Percentiles rank a stretch among this genome's conserved stretches.
These are phyloP conservation scores for Leccinum imitatum DNA, from an alignment of 768 basidiomycete genomes.

Conservation along the genomic window DNA sequence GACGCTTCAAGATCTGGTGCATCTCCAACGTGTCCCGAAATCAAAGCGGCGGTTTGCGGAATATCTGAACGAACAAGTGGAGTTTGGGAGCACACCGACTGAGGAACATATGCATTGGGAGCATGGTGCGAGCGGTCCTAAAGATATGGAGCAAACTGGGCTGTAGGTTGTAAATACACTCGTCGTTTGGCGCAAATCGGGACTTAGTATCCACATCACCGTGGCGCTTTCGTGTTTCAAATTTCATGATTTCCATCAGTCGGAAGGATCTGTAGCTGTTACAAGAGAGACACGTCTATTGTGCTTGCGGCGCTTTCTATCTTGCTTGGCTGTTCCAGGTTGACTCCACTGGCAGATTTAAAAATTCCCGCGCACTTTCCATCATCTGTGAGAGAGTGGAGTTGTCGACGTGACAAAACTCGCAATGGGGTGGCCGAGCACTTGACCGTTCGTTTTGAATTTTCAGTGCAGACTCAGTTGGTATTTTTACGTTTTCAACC, in stretches of 20 bases:
- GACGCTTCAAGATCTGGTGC: neutral
- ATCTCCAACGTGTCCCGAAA: neutral
- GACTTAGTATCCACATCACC: no score
- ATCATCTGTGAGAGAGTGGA: neutral
- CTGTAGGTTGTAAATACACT: neutral
- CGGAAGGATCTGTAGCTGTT: neutral
- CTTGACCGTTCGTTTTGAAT: no score
- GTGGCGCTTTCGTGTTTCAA: no score
- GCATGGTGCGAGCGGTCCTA: neutral
- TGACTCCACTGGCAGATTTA: no score
- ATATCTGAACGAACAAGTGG: neutral
- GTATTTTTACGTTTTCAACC: no score
- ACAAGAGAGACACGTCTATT: neutral
- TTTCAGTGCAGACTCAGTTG: no score
- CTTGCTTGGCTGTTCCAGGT: neutral
- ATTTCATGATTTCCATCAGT: no score
- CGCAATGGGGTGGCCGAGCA: no score
- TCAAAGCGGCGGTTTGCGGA: neutral
- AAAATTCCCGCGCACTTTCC: no score
- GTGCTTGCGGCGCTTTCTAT: no score
- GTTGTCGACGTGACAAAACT: no score
- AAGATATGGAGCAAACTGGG: neutral
- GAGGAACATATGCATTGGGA: neutral
- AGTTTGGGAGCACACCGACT: neutral
- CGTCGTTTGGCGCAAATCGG: neutral